Percentiles rank a stretch among this genome's conserved stretches.
phyloP scores from a whole-genome alignment of 345 rosid species.

The Hypericum androsaemum region DNA sequence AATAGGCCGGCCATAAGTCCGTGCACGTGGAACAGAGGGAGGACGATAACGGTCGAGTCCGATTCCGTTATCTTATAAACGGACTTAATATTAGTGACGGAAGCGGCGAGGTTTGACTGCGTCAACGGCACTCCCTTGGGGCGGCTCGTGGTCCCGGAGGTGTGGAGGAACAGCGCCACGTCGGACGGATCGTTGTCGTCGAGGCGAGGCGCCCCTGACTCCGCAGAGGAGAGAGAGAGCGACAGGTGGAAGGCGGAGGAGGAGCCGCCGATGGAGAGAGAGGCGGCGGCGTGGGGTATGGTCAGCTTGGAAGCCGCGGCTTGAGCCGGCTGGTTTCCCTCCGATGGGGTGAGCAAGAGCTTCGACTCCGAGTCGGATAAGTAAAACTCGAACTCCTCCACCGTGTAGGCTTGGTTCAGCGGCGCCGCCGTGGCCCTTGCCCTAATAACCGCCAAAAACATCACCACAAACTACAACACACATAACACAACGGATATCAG shows the following conservation, averaged over 20 bases:
- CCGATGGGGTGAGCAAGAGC: constrained; percentile 30
- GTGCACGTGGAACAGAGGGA: constrained; percentile 82
- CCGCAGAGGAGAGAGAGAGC: constrained; percentile 12
- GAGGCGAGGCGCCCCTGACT: constrained; percentile 14
- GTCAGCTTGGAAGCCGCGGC: constrained; percentile 45
- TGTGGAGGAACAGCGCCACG: constrained; percentile 55
- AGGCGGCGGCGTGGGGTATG: constrained; percentile 33
- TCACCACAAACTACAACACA: constrained; percentile 46
- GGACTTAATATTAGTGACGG: constrained; percentile 49
- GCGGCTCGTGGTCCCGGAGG: constrained; percentile 74
- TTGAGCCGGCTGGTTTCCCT: constrained; percentile 36
- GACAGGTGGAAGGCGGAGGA: constrained; percentile 21
- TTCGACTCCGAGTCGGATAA: constrained; percentile 62
- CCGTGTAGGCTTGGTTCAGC: constrained; percentile 50
- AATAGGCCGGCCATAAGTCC: constrained; percentile 67
- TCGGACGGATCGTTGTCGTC: constrained; percentile 48
- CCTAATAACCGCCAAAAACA: constrained; percentile 57
- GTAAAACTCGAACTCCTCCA: constrained; percentile 68
- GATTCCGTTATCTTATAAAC: constrained; percentile 61
- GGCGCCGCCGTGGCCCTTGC: constrained; percentile 62
- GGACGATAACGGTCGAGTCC: constrained; percentile 73
- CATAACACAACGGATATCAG: neutral
- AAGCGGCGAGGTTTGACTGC: constrained; percentile 51
- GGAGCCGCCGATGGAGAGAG: constrained; percentile 21
- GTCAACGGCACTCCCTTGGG: constrained; percentile 79